Base-by-base conservation (phyloP, 345 rosid genomes). In the Excoecaria agallocha region DNA sequence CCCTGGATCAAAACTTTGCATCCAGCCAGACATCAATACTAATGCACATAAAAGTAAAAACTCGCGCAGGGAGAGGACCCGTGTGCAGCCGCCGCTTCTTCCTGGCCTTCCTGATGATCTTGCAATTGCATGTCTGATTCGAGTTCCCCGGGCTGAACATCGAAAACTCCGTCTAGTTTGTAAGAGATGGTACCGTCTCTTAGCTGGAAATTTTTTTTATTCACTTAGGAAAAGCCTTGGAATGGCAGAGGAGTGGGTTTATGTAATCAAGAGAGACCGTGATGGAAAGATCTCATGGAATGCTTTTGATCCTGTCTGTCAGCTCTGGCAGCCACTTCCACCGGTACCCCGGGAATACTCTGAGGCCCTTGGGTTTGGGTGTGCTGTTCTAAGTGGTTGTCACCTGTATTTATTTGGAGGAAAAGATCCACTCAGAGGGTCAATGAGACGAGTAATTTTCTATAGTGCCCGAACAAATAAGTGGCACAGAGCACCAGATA, bases 21-120 rank as follows among this genome's bases (percentile, higher is more conserved):
- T 94, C 66, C 97, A 87, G 83, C 98, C 98, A 38, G 98, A 94
- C 74, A 92, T 92, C 76, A 92, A 92, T 76, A 97, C 94, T 8
- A 89, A 90, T 86, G 98, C 97, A 41, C 98, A 92, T 80, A 88
- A 81, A 66, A 88, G 83, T 73, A 92, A 92, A 70, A 89, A 80
- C 80, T 82, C 84, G 0, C 89, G 89, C 25, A 80, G 97, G 70
- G 97, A 94, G 82, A 88, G 96, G 78, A 83, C 90, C 2, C 77
- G 97, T 54, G 78, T 89, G 52, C 97, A 92, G 80, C 87, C 93
- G 2, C 97, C 96, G 10, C 97, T 94, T 57, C 78, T 94, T 48
- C 97, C 98, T 20, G 97, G 98, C 65, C 91, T 94, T 71, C 98
- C 94, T 8, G 98, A 94, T 77, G 98, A 94, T 84, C 93, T 94